phyloP scores from a whole-genome alignment of 2,329 filamentous ascomycete species.

The Metarhizium robertsii region DNA sequence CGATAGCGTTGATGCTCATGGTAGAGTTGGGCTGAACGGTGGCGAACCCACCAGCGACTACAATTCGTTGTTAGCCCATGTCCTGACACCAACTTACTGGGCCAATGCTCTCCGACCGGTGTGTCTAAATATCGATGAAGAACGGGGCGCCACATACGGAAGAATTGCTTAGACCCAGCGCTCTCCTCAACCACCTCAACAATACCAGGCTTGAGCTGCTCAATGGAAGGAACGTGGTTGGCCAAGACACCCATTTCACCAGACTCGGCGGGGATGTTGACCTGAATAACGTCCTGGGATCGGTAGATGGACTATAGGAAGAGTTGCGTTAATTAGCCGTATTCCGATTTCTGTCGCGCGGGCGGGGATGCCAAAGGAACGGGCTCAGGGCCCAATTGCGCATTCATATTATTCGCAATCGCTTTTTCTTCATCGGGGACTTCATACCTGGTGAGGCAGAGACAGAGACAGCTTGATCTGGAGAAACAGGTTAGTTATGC shows the following conservation, averaged over 20 bases:
- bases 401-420: slow-evolving; percentile 11
- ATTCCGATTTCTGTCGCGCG: slow-evolving; percentile 12
- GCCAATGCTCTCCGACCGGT: neutral
- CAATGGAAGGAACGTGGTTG: slow-evolving; percentile 97
- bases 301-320: slow-evolving; percentile 55
- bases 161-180: slow-evolving; percentile 89
- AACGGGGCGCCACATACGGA: slow-evolving; percentile 58
- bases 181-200: slow-evolving; percentile 93
- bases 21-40: slow-evolving; percentile 90
- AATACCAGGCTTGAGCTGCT: slow-evolving; percentile 95
- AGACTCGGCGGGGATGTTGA: slow-evolving; percentile 96
- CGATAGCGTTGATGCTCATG: slow-evolving; percentile 96
- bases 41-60: slow-evolving; percentile 94
- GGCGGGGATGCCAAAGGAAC: neutral
- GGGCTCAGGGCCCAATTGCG: slow-evolving; percentile 17
- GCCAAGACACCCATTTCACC: slow-evolving; percentile 99
- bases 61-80: slow-evolving; percentile 7
- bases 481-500: slow-evolving; percentile 15
- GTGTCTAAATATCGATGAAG: neutral
- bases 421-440: slow-evolving; percentile 9
- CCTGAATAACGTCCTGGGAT: slow-evolving; percentile 71
- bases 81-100: neutral
- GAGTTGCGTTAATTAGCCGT: slow-evolving; percentile 41
- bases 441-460: slow-evolving; percentile 93
- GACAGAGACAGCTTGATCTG: slow-evolving; percentile 95